Percentiles rank a stretch among this genome's conserved stretches.
Conservation (phyloP, 2,329 filamentous ascomycete species). For the Paecilomyces variotii region DNA sequence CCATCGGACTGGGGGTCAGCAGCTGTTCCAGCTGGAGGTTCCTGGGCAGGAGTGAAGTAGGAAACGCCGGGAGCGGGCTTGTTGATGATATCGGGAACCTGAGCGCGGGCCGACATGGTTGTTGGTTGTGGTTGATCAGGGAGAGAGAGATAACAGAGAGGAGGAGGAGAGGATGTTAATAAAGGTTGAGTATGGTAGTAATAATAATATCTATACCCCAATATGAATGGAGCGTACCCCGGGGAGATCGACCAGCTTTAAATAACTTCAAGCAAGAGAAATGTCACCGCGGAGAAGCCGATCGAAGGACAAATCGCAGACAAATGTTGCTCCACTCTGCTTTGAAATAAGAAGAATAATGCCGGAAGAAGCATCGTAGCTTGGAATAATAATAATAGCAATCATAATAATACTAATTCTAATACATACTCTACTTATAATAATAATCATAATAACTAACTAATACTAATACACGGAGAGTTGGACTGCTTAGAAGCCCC, state of each 20-base stretch:
- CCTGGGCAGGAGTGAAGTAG: slow-evolving; percentile 33
- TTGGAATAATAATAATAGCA: no score
- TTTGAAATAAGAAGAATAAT: not conserved
- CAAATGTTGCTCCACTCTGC: not conserved
- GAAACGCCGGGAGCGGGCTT: slow-evolving; percentile 34
- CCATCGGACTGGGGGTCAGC: slow-evolving; percentile 34
- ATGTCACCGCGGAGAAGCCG: not conserved
- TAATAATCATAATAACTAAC: no score
- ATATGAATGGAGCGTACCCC: no score
- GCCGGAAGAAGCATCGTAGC: not conserved
- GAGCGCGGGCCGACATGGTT: not conserved
- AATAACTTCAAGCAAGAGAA: not conserved
- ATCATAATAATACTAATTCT: no score
- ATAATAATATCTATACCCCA: no score
- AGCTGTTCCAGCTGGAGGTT: slow-evolving; percentile 28
- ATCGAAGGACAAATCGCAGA: not conserved
- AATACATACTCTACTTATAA: no score
- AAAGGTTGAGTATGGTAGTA: not conserved
- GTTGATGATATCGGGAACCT: slow-evolving; percentile 23
- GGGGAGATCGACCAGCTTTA: not conserved
- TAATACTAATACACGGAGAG: no score
- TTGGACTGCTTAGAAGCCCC: no score
- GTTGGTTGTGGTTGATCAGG: not conserved
- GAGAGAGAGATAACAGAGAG: not conserved
- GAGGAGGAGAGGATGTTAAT: not conserved